A percentile compares a stretch with the other conserved stretches of the same genome.
phyloP scores from a whole-genome alignment of 1,284 basidiomycete species.

The Rhodotorula mucilaginosa region DNA sequence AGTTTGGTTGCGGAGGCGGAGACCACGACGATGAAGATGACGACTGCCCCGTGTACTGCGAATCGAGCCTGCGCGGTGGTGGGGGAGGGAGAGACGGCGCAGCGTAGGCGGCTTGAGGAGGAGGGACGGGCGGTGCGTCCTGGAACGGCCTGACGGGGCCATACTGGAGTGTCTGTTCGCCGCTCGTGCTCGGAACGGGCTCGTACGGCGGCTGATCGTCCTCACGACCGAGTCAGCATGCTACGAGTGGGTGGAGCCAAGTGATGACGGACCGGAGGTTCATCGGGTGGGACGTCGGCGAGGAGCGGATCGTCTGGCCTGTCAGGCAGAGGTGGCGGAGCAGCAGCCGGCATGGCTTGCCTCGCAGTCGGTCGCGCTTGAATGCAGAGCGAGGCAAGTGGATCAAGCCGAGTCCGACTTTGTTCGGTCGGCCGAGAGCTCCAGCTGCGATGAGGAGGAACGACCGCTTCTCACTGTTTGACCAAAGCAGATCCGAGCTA shows the following conservation, averaged over 20 bases:
- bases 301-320: background rate
- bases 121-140: background rate
- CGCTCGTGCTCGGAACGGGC: conserved; percentile 3
- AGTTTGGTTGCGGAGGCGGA: background rate
- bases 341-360: background rate
- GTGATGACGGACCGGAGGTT: conserved; percentile 24
- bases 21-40: background rate
- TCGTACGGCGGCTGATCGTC: conserved; percentile 33
- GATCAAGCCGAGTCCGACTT: too few relatives aligned
- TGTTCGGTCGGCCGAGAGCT: background rate
- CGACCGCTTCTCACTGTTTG: too few relatives aligned
- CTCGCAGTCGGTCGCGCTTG: too few relatives aligned
- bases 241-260: background rate
- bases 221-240: background rate
- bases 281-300: conserved; percentile 22
- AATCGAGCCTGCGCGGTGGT: background rate
- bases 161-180: conserved; percentile 32
- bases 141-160: conserved; percentile 35
- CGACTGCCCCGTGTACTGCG: background rate
- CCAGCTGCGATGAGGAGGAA: too few relatives aligned
- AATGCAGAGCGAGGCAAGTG: background rate
- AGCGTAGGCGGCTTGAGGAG: background rate
- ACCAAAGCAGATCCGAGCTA: too few relatives aligned
- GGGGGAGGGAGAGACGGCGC: background rate
- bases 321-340: background rate